Evolutionary conservation across 371 early-diverging fungal genomes (phyloP), one percentile per base, ranked within the genome.

Genomic region (Modicella reniformis): DNA sequence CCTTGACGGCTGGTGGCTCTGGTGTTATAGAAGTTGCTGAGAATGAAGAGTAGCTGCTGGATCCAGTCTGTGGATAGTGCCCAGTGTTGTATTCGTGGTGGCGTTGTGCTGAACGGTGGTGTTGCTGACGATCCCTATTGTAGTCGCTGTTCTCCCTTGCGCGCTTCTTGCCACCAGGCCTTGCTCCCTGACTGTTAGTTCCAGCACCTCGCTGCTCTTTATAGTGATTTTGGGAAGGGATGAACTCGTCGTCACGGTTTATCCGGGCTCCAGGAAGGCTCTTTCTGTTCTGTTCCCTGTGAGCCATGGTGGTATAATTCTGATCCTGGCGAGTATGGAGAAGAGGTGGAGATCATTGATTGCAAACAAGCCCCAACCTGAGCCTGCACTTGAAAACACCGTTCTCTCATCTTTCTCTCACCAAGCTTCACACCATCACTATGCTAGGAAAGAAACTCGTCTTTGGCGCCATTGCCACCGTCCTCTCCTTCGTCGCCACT

Each of bases 391-490:
- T 37, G 5, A 37, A 37, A 37, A 37, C 37, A 37, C 12, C 8
- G 37, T 37, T 37, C 37, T 37, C 37, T 8, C 37, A 37, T 12
- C 37, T 12, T 25, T n/a, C 23, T 51, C 55, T 57, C 23, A 62
- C 28, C 37, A n/a, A 17, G 5, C 59, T 41, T 44, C 9, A 50
- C 50, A 25, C 26, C 70, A 23, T 37, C 59, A 54, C 19, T 50
- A 77, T 79, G 79, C 33, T 79, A 55, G 79, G 79, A 69, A 79
- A 79, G 47, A 68, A 72, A 41, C 55, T 79, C 60, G 32, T 79
- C 53, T n/a, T 73, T 9, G 73, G 79, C 47, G 79, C 73, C 21
- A 54, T 79, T 48, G 79, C 79, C 56, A 62, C 73, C 51, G 12
- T 73, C 48, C 58, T 73, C 53, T 65, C 73, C 32, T 52, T 79